phyloP scores from a whole-genome alignment of 495 filamentous ascomycete genomes.

The Xylaria grammica region DNA sequence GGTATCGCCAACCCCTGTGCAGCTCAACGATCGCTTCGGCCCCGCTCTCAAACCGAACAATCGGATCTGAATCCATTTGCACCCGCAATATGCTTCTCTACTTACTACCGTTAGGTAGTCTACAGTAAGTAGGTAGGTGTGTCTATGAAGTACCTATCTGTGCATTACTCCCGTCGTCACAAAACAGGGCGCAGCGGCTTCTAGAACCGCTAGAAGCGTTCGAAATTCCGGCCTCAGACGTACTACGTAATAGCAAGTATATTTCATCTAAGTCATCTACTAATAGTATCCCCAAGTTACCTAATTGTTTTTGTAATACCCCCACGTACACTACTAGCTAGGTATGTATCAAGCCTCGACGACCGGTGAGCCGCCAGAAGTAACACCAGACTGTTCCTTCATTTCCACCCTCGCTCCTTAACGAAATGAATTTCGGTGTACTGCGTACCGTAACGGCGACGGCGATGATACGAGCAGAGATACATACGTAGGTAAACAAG shows the following conservation, averaged over 20 bases:
- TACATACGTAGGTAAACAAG: neutral
- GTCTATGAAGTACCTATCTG: too few relatives aligned
- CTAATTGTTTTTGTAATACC: neutral
- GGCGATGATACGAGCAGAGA: neutral
- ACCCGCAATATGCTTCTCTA: conserved; percentile 6
- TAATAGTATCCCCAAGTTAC: neutral
- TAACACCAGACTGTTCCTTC: neutral
- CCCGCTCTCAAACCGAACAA: conserved; percentile 6
- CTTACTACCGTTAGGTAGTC: too few relatives aligned
- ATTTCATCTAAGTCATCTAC: too few relatives aligned
- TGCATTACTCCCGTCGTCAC: neutral
- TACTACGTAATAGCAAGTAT: too few relatives aligned
- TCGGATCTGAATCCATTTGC: conserved; percentile 1
- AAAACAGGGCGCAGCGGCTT: neutral
- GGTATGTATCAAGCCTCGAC: conserved; percentile 1
- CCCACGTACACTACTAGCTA: neutral
- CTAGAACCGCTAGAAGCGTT: conserved; percentile 10
- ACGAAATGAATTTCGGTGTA: neutral
- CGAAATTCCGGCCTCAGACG: neutral
- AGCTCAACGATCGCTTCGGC: neutral
- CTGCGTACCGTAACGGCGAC: too few relatives aligned
- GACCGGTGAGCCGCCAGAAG: neutral
- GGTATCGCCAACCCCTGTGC: neutral
- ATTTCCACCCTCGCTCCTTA: too few relatives aligned
- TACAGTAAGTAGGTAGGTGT: too few relatives aligned